Base-by-base conservation (phyloP, 306 rosid species). In the Canavalia ensiformis region DNA sequence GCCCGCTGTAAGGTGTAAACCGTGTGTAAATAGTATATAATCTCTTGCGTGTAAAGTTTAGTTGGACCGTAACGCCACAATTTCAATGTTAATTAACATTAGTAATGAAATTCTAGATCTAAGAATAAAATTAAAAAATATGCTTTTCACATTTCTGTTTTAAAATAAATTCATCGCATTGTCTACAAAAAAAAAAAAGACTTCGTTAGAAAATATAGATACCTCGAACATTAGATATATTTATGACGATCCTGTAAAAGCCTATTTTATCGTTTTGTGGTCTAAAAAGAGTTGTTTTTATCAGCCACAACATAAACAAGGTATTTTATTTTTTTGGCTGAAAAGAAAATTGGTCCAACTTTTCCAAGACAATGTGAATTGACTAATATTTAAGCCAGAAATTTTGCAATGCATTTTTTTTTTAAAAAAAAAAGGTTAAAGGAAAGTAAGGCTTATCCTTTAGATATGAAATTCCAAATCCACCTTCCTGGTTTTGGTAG, bases 401-500 rank as follows among this genome's bases (percentile, higher is more conserved):
- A 39, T 41, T 11, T 66, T 66, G 51, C 51, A 66, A 3, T 41
- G 0, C 1, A 63, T 35, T 5, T 34, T 33, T 55, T 31, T 31
- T 0, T 33, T 11, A 35, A 37, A 64, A 37, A 28, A 63, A 13
- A 64, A 35, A 65, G 2, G 46, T n/a, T 37, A 65, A 44, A 44
- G 7, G 0, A 0, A 44, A 4, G 1, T 44, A 44, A 18, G 25
- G 25, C 25, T 18, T 6, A 28, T 41, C 8, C 39, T 12, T 42
- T n/a, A 34, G 9, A 52, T 52, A 10, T 57, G 28, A 75, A 82
- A 47, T 75, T 82, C 86, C 51, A 50, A 69, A 50, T 60, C 78
- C 51, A 76, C 6, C 45, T 9, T 39, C 0, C 7, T 13, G 71
- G 81, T 11, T 55, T 66, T 76, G 50, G 72, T 76, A 13, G 30